Evolutionary conservation across 768 basidiomycete genomes (phyloP), one percentile per base, ranked within the genome.

Genomic region (Termitomyces titanicus): DNA sequence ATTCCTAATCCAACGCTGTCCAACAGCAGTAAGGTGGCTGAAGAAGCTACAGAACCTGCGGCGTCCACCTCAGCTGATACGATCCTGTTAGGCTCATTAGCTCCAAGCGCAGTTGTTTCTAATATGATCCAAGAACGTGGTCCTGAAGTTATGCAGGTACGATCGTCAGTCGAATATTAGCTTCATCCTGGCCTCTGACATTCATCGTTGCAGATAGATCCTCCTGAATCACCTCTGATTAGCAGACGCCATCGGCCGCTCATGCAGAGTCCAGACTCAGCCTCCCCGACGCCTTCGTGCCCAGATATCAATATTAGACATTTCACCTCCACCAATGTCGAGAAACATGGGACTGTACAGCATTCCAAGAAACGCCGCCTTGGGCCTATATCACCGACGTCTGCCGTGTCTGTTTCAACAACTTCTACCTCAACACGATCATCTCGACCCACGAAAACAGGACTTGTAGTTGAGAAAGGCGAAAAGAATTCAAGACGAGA

Each of bases 111-210:
- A 35, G n/a, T 49, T 8, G 35, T n/a, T 17, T 8, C 25, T 6
- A 2, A n/a, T 8, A 17, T 49, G 48, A 11, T 49, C 17, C 18
- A 24, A 3, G 11, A 49, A 38, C 17, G 22, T 25, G 20, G 27
- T 20, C 40, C 34, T 22, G 51, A 44, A 40, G 31, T 20, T 12
- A 33, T 20, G n/a, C 52, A 53, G 52, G 52, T 53, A 44, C 46
- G 52, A 53, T 46, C 24, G 35, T 46, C 35, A 29, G 24, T 17
- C 25, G 44, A 17, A 10, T 20, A 53, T 24, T 45, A 25, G 34
- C 24, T 53, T 24, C 24, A 37, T 46, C 22, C 33, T 37, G 18
- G 15, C 22, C 29, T 53, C 45, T 46, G 27, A 53, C 35, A 35
- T 33, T 44, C 33, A 31, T 38, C 24, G 13, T 34, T 46, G 44